Evolutionary conservation across 2,329 filamentous ascomycete species (phyloP).

Genomic region (Ophiostoma angusticollis): DNA sequence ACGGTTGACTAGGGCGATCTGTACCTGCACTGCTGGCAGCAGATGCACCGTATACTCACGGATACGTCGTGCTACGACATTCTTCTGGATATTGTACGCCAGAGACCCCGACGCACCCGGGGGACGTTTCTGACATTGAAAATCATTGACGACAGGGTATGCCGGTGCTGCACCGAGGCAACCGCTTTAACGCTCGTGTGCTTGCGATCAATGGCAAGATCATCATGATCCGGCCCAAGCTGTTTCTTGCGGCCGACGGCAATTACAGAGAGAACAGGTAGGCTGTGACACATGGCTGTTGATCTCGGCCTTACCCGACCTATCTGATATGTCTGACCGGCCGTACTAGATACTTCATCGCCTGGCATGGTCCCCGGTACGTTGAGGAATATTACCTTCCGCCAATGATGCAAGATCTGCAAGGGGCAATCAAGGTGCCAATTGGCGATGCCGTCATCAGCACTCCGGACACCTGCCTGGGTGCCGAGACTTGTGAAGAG

Average conservation of each 20-base stretch:
- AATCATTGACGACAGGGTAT: slow-evolving; percentile 24
- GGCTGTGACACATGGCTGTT: too few species aligned
- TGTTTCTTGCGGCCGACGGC: slow-evolving; percentile 34
- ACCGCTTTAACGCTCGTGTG: slow-evolving; percentile 54
- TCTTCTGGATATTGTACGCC: slow-evolving; percentile 42
- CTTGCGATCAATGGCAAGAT: slow-evolving; percentile 54
- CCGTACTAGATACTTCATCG: slow-evolving; percentile 40
- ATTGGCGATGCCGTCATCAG: slow-evolving; percentile 58
- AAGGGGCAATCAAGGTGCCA: slow-evolving; percentile 32
- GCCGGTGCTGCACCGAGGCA: slow-evolving; percentile 49
- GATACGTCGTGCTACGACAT: slow-evolving; percentile 52
- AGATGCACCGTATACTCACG: slow-evolving; percentile 45
- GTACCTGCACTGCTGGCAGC: slow-evolving; percentile 49
- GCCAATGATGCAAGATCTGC: slow-evolving; percentile 41
- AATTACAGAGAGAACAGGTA: slow-evolving; percentile 42
- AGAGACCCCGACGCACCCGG: too few species aligned
- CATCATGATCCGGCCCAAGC: slow-evolving; percentile 58
- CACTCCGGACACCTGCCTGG: slow-evolving; percentile 47
- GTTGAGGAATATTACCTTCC: slow-evolving; percentile 55
- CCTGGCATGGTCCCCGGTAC: slow-evolving; percentile 45
- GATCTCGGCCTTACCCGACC: too few species aligned
- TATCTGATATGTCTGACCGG: not conserved
- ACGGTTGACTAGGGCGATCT: slow-evolving; percentile 27
- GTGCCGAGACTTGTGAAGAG: slow-evolving; percentile 22
- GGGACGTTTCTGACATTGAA: too few species aligned